These are phyloP conservation scores for Pleurotus sapidus DNA, from an alignment of 768 basidiomycete genomes.

Conservation along the genomic window DNA sequence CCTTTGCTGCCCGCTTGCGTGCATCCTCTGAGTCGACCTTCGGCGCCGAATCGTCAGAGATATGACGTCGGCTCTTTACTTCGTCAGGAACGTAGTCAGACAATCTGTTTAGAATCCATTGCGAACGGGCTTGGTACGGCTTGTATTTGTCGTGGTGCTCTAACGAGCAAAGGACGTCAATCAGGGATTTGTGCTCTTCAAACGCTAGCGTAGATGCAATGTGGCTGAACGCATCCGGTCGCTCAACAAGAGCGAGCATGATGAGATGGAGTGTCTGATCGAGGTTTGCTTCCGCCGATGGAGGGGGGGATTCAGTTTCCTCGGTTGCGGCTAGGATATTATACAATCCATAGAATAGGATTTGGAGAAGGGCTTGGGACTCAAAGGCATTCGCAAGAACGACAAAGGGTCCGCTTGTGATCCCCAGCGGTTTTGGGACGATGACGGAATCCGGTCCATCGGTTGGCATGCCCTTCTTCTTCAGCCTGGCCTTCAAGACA, in stretches of 20 bases:
- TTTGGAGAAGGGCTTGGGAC: conserved; percentile 69
- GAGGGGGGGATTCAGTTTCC: conserved; percentile 53
- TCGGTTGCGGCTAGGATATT: conserved; percentile 72
- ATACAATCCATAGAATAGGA: conserved; percentile 80
- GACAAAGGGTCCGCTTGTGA: conserved; percentile 68
- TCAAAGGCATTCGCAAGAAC: conserved; percentile 62
- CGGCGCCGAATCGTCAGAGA: conserved; percentile 33
- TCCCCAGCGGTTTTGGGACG: conserved; percentile 67
- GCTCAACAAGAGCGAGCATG: conserved; percentile 82
- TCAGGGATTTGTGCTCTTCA: conserved; percentile 56
- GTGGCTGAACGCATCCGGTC: conserved; percentile 56
- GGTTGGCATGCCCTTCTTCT: conserved; percentile 53
- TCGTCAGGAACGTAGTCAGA: conserved; percentile 53
- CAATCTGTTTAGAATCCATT: conserved; percentile 73
- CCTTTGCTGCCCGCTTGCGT: conserved; percentile 84
- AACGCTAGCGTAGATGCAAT: conserved; percentile 55
- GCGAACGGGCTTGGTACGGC: conserved; percentile 63
- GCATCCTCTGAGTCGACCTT: conserved; percentile 54
- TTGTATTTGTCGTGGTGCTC: conserved; percentile 79
- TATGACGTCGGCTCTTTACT: conserved; percentile 46
- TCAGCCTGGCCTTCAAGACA: conserved; percentile 62
- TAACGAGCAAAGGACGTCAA: conserved; percentile 72
- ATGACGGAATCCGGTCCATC: conserved; percentile 58
- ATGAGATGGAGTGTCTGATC: conserved; percentile 86
- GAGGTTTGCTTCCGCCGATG: conserved; percentile 85